Evolutionary conservation across 805 yeast genomes (phyloP).

Genomic region (Teunomyces panamensis): DNA sequence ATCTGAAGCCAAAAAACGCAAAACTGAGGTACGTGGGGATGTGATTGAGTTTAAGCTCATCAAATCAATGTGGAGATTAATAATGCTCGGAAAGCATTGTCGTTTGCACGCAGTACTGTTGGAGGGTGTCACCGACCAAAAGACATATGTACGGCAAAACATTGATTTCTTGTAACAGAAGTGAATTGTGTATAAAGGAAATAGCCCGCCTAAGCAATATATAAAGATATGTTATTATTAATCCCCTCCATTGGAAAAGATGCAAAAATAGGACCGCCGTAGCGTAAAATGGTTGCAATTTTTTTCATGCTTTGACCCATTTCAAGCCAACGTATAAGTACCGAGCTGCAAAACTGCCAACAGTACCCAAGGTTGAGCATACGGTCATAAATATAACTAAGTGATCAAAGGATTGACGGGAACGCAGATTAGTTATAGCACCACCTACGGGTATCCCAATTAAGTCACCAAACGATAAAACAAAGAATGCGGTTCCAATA

Average conservation of each 20-base stretch:
- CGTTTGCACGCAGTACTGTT: conserved; percentile 29
- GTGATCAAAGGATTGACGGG: conserved; percentile 15
- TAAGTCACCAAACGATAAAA: conserved; percentile 21
- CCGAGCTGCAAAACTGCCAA: conserved; percentile 18
- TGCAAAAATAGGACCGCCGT: too few relatives aligned
- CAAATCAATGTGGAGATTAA: conserved; percentile 43
- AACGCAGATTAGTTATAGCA: conserved; percentile 16
- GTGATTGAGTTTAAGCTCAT: conserved; percentile 42
- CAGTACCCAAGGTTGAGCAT: conserved; percentile 18
- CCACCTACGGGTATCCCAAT: conserved; percentile 30
- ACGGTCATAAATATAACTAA: conserved; percentile 23
- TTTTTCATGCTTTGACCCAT: not conserved
- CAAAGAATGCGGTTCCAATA: conserved; percentile 19
- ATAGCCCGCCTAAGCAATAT: not conserved
- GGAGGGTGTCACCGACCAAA: conserved; percentile 28
- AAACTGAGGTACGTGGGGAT: conserved; percentile 24
- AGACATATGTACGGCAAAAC: conserved; percentile 12
- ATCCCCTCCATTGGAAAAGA: too few relatives aligned
- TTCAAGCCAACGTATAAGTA: conserved; percentile 20
- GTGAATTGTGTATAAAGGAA: not conserved
- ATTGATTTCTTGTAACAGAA: conserved; percentile 14
- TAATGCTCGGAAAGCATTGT: conserved; percentile 19
- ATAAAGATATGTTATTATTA: not conserved
- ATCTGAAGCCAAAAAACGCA: conserved; percentile 10
- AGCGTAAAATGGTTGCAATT: too few relatives aligned